These are phyloP conservation scores for Pestalotiopsis sp. DNA, from an alignment of 2,329 filamentous ascomycete genomes.

Conservation along the genomic window DNA sequence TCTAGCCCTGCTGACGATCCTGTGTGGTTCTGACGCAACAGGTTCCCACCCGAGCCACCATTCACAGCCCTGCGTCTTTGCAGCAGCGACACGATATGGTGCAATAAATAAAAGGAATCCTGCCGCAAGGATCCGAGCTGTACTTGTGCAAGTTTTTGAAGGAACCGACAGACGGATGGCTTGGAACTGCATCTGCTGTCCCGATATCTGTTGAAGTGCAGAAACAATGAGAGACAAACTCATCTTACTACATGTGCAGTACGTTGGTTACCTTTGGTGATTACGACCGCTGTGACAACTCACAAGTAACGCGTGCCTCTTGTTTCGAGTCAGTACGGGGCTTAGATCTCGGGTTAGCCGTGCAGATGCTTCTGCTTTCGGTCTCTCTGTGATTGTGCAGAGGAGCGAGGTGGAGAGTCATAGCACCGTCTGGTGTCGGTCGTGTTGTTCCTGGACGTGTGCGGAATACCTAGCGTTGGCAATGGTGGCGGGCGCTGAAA, in stretches of 20 bases:
- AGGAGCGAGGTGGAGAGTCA: neutral
- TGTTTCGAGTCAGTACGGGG: neutral
- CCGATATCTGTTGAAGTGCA: neutral
- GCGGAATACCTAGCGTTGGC: neutral
- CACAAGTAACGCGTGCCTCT: neutral
- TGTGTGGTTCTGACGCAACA: neutral
- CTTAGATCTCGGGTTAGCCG: neutral
- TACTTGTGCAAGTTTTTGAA: neutral
- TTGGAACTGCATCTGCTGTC: neutral
- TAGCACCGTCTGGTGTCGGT: neutral
- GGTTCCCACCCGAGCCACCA: constrained; percentile 3
- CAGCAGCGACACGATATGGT: neutral
- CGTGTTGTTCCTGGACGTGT: neutral
- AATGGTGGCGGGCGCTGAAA: neutral
- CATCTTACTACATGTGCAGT: neutral
- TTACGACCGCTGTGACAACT: neutral
- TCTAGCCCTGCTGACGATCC: constrained; percentile 1
- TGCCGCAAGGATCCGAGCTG: neutral
- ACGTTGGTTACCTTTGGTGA: neutral
- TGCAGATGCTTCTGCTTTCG: neutral
- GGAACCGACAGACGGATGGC: neutral
- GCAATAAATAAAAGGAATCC: constrained; percentile 1
- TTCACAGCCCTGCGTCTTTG: neutral
- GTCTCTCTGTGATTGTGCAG: neutral
- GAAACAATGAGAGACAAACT: neutral